Base-by-base conservation (phyloP, 2,329 filamentous ascomycete genomes). In the Immersiporthe knoxdaviesiana region DNA sequence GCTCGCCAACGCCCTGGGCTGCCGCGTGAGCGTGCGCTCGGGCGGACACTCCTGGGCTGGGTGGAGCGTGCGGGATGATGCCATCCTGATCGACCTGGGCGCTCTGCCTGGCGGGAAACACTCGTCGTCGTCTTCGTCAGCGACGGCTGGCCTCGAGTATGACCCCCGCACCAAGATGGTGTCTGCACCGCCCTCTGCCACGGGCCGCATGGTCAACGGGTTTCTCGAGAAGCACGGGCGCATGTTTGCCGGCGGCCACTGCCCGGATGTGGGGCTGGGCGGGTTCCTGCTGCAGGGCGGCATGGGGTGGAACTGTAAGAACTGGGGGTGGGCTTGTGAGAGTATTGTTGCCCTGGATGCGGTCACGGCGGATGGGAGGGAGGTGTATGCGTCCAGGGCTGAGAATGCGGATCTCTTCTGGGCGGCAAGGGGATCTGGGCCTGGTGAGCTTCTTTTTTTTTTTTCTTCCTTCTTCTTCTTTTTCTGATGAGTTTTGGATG, bases 291-390 rank as follows among this genome's bases (percentile, higher is more conserved):
- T 88, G 18, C 85, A 87, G 72, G 86, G 85, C 0, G 85, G 85
- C 1, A 87, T 87, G 84, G 85, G 85, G 0, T 88, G 85, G 85
- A 87, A 86, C 72, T 86, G 83, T 72, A 83, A 81, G 74, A 84
- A 83, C 71, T 87, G 84, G 85, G 85, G 85, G 0, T 87, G 84
- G 82, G 84, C 84, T 0, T 87, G 85, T 67, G 82, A 86, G 72
- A 75, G 76, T 18, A 76, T 86, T 1, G 66, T 79, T 2, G 82
- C 77, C 1, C 72, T 86, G 12, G 84, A 86, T 67, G 82, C 84
- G 1, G 82, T 86, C 1, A 83, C 82, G 1, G 83, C 83, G 0
- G 75, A 82, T 8, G 84, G 79, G 0, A 74, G 78, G 67, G 72
- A 76, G 68, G 69, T 82, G 21, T 76, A 78, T 68, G 80, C 78